Evolutionary conservation across 2,329 filamentous ascomycete species (phyloP), one percentile per base, ranked within the genome.

Genomic region (Trichoderma simmonsii): DNA sequence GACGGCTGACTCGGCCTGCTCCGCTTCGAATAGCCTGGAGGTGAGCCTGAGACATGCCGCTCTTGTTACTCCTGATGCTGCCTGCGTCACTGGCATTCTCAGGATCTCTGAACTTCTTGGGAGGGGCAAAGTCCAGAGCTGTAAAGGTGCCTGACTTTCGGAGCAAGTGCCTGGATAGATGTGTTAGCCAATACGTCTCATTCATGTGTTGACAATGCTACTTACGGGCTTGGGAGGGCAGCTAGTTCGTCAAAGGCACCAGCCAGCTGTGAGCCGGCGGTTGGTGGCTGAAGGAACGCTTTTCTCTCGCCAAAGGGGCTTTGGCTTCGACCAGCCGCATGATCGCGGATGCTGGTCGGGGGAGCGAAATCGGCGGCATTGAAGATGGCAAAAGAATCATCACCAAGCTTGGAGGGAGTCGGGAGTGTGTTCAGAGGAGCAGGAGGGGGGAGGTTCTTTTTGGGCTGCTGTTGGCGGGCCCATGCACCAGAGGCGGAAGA

Each of bases 181-280:
- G 3, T 3, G 64, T 75, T 51, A 43, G 75, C 82, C 79, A 84
- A 81, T 69, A 60, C 18, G 18, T 32, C 18, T n/a, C 6, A 21
- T 30, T 3, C 9, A 11, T 15, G 28, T 18, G 5, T 15, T 21
- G 6, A 5, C 3, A 51, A 9, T 62, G 74, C 30, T 74, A 92
- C 93, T 92, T 90, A 95, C 89, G 96, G 94, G 87, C 94, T 98
- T 48, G 96, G 96, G 74, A 99, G 90, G 9, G 88, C 87, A 14
- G 91, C 83, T 73, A 98, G 90, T 72, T 98, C 95, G 71, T 98
- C 95, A 81, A 94, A 98, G 6, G 94, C 87, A 73, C 92, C 93
- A 28, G 88, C 91, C 51, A 98, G 86, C 1, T 95, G 95, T n/a
- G 90, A 92, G 79, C 93, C 91, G 34, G 89, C 87, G 18, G 91